Evolutionary conservation across 2,329 filamentous ascomycete genomes (phyloP).

Genomic region (Cyclaneusma minus): DNA sequence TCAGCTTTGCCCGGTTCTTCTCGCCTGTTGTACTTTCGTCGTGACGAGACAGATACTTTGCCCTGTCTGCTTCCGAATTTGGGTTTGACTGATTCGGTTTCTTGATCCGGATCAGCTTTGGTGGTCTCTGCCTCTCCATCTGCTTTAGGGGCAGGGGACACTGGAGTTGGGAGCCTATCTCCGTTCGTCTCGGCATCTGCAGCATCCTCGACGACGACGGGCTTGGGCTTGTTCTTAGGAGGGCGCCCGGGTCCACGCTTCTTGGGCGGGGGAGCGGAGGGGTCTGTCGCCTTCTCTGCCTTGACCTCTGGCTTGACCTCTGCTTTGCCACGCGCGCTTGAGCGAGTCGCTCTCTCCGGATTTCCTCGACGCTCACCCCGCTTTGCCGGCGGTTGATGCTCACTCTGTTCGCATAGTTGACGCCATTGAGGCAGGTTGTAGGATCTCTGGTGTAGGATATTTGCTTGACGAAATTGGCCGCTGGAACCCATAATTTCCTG

Average conservation of each 20-base stretch:
- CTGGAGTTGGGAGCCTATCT: slow-evolving; percentile 33
- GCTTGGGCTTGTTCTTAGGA: slow-evolving; percentile 10
- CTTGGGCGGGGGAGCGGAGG: slow-evolving; percentile 6
- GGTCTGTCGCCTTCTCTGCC: slow-evolving; percentile 22
- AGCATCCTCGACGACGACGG: slow-evolving; percentile 3
- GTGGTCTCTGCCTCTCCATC: slow-evolving; percentile 19
- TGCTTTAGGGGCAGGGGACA: slow-evolving; percentile 27
- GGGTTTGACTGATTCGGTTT: slow-evolving; percentile 26
- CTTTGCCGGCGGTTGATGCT: slow-evolving; percentile 85
- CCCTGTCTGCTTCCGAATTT: slow-evolving; percentile 26
- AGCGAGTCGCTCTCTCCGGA: slow-evolving; percentile 14
- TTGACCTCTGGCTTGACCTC: slow-evolving; percentile 32
- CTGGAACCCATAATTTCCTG: slow-evolving; percentile 96
- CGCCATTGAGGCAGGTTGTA: slow-evolving; percentile 98
- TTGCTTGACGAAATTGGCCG: slow-evolving; percentile 91
- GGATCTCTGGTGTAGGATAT: slow-evolving; percentile 87
- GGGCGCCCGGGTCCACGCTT: slow-evolving; percentile 10
- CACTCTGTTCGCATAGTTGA: slow-evolving; percentile 79
- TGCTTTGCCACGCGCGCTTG: slow-evolving; percentile 25
- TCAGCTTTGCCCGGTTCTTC: slow-evolving; percentile 70
- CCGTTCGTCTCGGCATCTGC: slow-evolving; percentile 20
- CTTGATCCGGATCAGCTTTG: slow-evolving; percentile 25
- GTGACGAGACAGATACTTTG: slow-evolving; percentile 64
- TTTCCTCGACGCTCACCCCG: slow-evolving; percentile 63
- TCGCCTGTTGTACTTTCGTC: slow-evolving; percentile 70